Evolutionary conservation across 2,329 filamentous ascomycete genomes (phyloP), one percentile per base, ranked within the genome.

Genomic region (Elsinoe perseae): DNA sequence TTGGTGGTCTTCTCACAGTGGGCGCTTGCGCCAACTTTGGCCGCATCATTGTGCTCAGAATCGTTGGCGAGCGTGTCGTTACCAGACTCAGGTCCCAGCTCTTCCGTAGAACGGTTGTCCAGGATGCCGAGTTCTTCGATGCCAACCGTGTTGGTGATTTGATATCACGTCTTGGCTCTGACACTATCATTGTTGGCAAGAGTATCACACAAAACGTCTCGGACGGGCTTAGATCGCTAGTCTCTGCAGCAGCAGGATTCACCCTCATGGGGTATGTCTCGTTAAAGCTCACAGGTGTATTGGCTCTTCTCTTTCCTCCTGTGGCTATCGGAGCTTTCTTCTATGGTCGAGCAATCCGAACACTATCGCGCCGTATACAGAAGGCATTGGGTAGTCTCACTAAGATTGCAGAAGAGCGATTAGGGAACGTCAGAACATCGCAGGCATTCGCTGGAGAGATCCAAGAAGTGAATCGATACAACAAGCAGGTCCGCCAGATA

Each of bases 81-180:
- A 86, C 92, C 9, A 83, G 92, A 63, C 78, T 98, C 56, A 83
- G 93, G 59, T 92, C 91, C 14, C 87, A 89, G 67, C 82, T 98
- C 3, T 98, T 95, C 74, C 83, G 89, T 62, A 83, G 87, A 61
- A 98, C 93, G 0, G 95, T 95, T 64, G 80, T 93, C n/a, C 93
- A 98, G 70, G 93, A 98, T 70, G 93, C 93, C 58, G 93, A 97
- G 67, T 98, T 98, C 75, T 98, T 98, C 67, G 93, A 98, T 69
- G 93, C 93, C 36, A 98, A 98, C 73, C 82, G 93, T 23, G 91
- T 96, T 23, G 93, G 93, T 69, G 93, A 98, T 69, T 76, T 98
- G 64, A 96, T 98, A 66, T 97, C 92, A 34, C 86, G 95, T 34
- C 82, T 98, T 44, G 91, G 92, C 65, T 95, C 91, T 1, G 95